Evolutionary conservation across 106 monocot species (phyloP).

Genomic region (Dendrobium huoshanense): DNA sequence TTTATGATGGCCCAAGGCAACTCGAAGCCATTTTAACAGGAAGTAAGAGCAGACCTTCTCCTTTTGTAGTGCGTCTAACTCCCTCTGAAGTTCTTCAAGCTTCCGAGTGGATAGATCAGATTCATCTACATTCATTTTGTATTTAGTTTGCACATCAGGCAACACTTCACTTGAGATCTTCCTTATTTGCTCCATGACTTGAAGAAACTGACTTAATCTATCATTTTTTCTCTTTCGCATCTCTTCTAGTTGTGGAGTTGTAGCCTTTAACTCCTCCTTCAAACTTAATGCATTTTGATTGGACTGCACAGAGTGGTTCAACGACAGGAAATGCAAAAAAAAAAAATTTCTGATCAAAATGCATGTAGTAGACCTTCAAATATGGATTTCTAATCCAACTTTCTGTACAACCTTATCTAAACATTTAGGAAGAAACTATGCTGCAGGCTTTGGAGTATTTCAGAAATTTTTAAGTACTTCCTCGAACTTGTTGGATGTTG

Average conservation of each 20-base stretch:
- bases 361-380: not conserved
- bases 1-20: not conserved
- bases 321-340: constrained; percentile 2
- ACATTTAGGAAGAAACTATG: not conserved
- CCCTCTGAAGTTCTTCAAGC: constrained; percentile 67
- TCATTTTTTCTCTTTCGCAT: constrained; percentile 63
- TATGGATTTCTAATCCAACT: not conserved
- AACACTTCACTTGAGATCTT: constrained; percentile 53
- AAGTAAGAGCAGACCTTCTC: constrained; percentile 52
- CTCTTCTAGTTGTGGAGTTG: constrained; percentile 54
- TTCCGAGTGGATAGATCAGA: constrained; percentile 57
- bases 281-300: constrained; percentile 44
- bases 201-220: constrained; percentile 50
- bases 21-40: not conserved
- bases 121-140: constrained; percentile 42
- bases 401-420: not conserved
- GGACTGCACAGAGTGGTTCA: constrained; percentile 24
- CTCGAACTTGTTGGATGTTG: not conserved
- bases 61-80: constrained; percentile 55
- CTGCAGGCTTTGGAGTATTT: not conserved
- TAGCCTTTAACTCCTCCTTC: constrained; percentile 52
- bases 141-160: constrained; percentile 24
- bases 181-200: constrained; percentile 55
- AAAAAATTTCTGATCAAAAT: not conserved
- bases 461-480: not conserved